A percentile compares a stretch with the other conserved stretches of the same genome.
Evolutionary conservation across 306 rosid species (phyloP).

Genomic region (Astragalus membranaceus): DNA sequence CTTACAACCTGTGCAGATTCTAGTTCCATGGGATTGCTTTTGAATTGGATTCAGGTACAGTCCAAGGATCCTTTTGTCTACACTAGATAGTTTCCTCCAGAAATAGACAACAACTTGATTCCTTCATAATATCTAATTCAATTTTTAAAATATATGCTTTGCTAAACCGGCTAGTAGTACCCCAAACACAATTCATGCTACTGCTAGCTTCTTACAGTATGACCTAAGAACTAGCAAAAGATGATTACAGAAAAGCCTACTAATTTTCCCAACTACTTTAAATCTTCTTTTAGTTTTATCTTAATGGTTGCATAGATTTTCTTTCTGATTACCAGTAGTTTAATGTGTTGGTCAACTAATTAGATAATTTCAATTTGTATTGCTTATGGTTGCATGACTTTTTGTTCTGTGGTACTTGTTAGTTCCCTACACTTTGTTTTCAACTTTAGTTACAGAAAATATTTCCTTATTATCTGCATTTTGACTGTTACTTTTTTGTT

Average conservation of each 20-base stretch:
- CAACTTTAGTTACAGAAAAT: background rate
- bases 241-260: background rate
- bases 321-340: background rate
- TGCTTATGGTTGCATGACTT: background rate
- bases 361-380: background rate
- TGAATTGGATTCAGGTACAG: constrained; percentile 84
- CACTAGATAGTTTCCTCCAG: too few species aligned
- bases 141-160: too few species aligned
- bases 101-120: too few species aligned
- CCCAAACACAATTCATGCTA: background rate
- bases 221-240: background rate
- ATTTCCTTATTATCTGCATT: background rate
- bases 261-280: background rate
- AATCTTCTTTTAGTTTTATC: too few species aligned
- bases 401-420: background rate
- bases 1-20: constrained; percentile 28
- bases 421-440: background rate
- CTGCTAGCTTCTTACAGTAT: background rate
- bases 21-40: constrained; percentile 61
- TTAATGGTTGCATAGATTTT: background rate
- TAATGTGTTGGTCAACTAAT: background rate
- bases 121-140: too few species aligned
- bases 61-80: constrained; percentile 3
- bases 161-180: background rate
- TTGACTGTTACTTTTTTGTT: constrained; percentile 14